A percentile compares a stretch with the other conserved stretches of the same genome.
phyloP scores from a whole-genome alignment of 371 early-diverging fungal species.

The Mortierella sp. region DNA sequence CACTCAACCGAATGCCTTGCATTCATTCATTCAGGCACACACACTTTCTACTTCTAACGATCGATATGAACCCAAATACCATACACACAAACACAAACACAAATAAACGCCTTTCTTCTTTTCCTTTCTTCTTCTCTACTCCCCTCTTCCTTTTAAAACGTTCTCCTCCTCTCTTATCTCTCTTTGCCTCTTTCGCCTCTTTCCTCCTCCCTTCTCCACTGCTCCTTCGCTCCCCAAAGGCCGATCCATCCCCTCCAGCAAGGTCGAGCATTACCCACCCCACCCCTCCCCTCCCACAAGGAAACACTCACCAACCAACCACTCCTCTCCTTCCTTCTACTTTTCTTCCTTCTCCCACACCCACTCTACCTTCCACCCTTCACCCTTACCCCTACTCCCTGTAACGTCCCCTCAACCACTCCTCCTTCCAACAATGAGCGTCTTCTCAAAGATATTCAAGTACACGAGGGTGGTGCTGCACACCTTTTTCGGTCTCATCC shows the following conservation, averaged over 20 bases:
- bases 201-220: background rate
- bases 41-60: background rate
- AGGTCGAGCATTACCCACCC: background rate
- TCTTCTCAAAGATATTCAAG: slow-evolving; percentile 54
- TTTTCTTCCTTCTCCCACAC: background rate
- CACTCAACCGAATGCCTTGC: background rate
- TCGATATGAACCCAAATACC: slow-evolving; percentile 1
- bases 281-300: background rate
- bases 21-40: background rate
- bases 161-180: background rate
- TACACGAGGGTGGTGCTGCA: slow-evolving; percentile 40
- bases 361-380: background rate
- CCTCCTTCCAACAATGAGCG: background rate
- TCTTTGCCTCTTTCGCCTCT: slow-evolving; percentile 9
- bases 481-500: slow-evolving; percentile 39
- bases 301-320: background rate
- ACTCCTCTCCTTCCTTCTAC: background rate
- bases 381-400: background rate
- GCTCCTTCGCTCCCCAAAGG: slow-evolving; percentile 4
- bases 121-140: background rate
- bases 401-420: background rate
- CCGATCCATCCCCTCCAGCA: slow-evolving; percentile 15
- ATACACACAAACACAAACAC: too few relatives aligned
- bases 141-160: background rate
- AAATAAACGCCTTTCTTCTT: background rate